Base-by-base conservation (phyloP, 495 filamentous ascomycete genomes). In the Pseudomonodictys pantanalensis region DNA sequence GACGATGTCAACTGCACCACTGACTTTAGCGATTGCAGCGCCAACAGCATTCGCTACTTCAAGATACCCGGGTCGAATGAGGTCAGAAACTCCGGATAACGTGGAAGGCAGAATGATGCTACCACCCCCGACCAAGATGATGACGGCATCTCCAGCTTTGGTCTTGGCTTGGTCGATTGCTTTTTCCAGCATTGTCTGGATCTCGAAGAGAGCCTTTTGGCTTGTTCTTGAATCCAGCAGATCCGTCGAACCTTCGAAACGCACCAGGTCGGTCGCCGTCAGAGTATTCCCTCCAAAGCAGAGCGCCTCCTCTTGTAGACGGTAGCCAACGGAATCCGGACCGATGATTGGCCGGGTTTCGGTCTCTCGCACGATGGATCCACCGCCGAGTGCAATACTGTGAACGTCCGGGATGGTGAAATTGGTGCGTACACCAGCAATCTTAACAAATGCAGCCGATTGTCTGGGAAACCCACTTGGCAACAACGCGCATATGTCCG, bases 351-450 rank as follows among this genome's bases (percentile, higher is more conserved):
- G 7, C 15, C 32, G 32, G 10, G 62, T 70, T 2, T 66, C 45
- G 35, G 69, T 71, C 32, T 74, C 64, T 18, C 76, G 64, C 22
- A 81, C 72, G 17, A 77, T 72, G n/a, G 77, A 79, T 1, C 81
- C 80, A 35, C 81, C 81, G 22, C 81, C 81, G 0, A 84, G 70
- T 2, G 78, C 81, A 39, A 83, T 76, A 20, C 50, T 61, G 25
- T 66, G 68, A 3, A 84, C 72, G 55, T 83, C 75, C 4, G 81
- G 81, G 58, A 82, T 80, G 0, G 78, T 78, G 55, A 78, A 83
- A 10, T 77, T 78, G 49, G 76, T 77, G 38, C 77, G 68, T 25
- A 84, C 76, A 2, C 80, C 80, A 1, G 73, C 80, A 12, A 83
- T 69, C 24, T 75, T 72, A 23, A 79, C 76, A 43, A 77, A 79